Evolutionary conservation across 164 flowering plant species (phyloP).

Genomic region (Cinnamomum micranthum): DNA sequence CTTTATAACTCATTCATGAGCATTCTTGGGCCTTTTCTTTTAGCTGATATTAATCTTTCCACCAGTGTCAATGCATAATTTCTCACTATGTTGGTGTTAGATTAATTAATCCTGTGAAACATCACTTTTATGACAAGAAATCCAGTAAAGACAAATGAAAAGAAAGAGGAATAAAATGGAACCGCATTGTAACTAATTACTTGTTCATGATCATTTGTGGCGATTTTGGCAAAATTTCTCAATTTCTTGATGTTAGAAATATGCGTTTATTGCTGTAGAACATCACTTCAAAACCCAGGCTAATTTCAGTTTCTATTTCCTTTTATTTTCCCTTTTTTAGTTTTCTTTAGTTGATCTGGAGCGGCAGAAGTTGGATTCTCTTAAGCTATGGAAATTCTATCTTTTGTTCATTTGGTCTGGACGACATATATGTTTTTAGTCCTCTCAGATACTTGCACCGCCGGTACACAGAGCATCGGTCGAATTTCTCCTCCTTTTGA

Average conservation of each 20-base stretch:
- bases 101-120: too few species aligned
- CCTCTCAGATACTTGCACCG: conserved; percentile 11
- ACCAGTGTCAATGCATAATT: too few species aligned
- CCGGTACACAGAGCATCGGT: conserved; percentile 15
- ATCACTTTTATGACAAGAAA: too few species aligned
- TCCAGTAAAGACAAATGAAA: too few species aligned
- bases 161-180: too few species aligned
- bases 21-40: too few species aligned
- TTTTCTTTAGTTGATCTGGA: neutral
- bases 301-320: neutral
- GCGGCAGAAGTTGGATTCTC: neutral
- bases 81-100: too few species aligned
- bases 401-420: neutral
- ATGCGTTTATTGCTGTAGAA: neutral
- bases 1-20: too few species aligned
- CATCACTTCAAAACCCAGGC: neutral
- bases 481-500: conserved; percentile 25
- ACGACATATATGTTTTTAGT: neutral
- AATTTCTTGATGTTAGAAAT: neutral
- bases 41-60: too few species aligned
- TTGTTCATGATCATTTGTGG: too few species aligned
- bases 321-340: neutral
- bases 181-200: too few species aligned
- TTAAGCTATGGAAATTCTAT: conserved; percentile 1
- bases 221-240: neutral